Evolutionary conservation across 768 basidiomycete species (phyloP).

Genomic region (Chalciporus piperatus): DNA sequence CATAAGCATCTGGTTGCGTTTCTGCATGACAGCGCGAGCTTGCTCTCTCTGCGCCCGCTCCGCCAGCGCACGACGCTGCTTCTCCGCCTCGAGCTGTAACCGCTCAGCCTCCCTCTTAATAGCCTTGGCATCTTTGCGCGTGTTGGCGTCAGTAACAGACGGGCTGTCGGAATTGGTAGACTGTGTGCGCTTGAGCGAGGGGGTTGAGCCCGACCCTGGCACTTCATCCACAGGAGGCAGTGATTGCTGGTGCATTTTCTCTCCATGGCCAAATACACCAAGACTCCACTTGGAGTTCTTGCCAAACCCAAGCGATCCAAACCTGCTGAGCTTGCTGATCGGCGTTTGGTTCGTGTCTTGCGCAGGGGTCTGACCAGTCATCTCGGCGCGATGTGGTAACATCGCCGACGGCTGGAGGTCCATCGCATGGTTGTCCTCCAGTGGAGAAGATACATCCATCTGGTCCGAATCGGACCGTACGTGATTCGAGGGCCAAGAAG

Average conservation of each 20-base stretch:
- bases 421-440: constrained; percentile 42
- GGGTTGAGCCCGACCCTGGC: constrained; percentile 50
- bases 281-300: constrained; percentile 68
- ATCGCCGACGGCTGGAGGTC: constrained; percentile 50
- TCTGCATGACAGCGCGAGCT: constrained; percentile 89
- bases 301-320: constrained; percentile 57
- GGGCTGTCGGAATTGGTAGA: constrained; percentile 74
- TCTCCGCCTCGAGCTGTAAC: constrained; percentile 76
- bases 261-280: constrained; percentile 66
- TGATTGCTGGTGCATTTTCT: constrained; percentile 59
- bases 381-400: constrained; percentile 36
- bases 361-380: constrained; percentile 33
- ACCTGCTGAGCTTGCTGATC: constrained; percentile 54
- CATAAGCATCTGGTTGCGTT: constrained; percentile 74
- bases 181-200: constrained; percentile 75
- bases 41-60: constrained; percentile 80
- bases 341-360: constrained; percentile 41
- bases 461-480: constrained; percentile 30
- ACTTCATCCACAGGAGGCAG: constrained; percentile 75
- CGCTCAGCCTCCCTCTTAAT: constrained; percentile 81
- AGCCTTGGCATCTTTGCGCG: constrained; percentile 64
- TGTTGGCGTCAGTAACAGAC: constrained; percentile 50
- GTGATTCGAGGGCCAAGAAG: constrained; percentile 31
- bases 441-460: constrained; percentile 60
- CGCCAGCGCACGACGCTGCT: constrained; percentile 73